Evolutionary conservation across 2,329 filamentous ascomycete species (phyloP).

Genomic region (Aspergillus caelatus): DNA sequence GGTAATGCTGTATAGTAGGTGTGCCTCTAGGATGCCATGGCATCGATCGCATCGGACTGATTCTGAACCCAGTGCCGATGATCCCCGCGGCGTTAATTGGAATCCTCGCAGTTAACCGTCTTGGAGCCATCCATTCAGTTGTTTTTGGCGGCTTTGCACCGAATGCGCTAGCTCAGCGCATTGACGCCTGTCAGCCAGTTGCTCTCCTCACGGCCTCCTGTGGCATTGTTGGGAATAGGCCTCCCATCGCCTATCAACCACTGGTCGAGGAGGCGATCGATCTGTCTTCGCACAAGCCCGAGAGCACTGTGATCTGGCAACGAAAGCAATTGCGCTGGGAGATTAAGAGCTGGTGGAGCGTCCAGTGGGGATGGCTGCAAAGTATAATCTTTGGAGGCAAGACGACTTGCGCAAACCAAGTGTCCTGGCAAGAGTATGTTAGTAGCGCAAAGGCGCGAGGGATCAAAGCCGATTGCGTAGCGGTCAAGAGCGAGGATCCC

Average conservation of each 20-base stretch:
- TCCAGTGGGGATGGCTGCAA: background rate
- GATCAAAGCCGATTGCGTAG: conserved; percentile 6
- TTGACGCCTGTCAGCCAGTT: conserved; percentile 81
- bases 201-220: conserved; percentile 78
- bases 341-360: conserved; percentile 42
- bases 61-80: conserved; percentile 64
- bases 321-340: conserved; percentile 93
- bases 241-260: conserved; percentile 3
- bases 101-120: conserved; percentile 82
- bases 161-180: conserved; percentile 87
- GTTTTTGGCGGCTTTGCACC: conserved; percentile 95
- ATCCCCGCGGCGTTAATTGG: conserved; percentile 90
- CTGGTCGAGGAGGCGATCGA: conserved; percentile 2
- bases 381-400: background rate
- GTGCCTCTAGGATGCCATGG: conserved; percentile 6
- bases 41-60: conserved; percentile 3
- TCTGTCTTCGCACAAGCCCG: background rate
- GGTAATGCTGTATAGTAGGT: conserved; percentile 74
- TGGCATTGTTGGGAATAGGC: conserved; percentile 36
- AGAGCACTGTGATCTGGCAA: conserved; percentile 49
- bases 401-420: conserved; percentile 88
- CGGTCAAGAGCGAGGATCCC: conserved; percentile 67
- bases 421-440: conserved; percentile 67
- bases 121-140: conserved; percentile 92
- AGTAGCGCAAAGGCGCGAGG: conserved; percentile 1